A percentile compares a stretch with the other conserved stretches of the same genome.
Evolutionary conservation across 148 eudicot genomes (phyloP).

Genomic region (Polygonum maritimum): DNA sequence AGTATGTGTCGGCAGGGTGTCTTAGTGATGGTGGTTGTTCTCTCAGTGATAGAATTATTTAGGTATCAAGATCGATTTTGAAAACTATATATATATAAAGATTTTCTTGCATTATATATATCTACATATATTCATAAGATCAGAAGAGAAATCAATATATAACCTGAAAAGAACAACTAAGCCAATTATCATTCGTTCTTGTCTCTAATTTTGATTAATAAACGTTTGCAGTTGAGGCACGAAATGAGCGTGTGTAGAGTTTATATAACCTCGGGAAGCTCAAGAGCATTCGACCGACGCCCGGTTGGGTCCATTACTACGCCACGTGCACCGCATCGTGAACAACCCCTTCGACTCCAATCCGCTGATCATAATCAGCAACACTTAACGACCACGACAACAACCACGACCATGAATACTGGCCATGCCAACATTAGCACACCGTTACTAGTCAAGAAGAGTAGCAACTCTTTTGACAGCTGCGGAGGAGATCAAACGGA

Average conservation of each 20-base stretch:
- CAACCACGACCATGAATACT: not conserved
- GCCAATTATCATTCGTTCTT: too few species aligned
- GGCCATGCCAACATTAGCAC: not conserved
- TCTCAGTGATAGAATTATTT: too few species aligned
- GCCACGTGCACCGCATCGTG: not conserved
- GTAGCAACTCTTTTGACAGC: not conserved
- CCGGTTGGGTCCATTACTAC: not conserved
- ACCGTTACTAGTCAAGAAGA: not conserved
- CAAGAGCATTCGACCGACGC: slow-evolving; percentile 12
- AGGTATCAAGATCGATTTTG: too few species aligned
- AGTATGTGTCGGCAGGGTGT: too few species aligned
- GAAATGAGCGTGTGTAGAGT: slow-evolving; percentile 11
- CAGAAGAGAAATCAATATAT: too few species aligned
- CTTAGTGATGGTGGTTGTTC: too few species aligned
- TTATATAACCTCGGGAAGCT: slow-evolving; percentile 4
- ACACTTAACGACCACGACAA: not conserved
- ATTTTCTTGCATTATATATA: too few species aligned
- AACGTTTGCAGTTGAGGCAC: not conserved
- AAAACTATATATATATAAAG: too few species aligned
- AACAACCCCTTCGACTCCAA: not conserved
- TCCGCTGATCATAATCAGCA: not conserved
- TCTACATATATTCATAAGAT: too few species aligned
- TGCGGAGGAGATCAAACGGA: not conserved
- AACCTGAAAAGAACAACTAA: too few species aligned
- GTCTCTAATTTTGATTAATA: not conserved